Evolutionary conservation across 108 stramenopile species (phyloP), one percentile per base, ranked within the genome.

Genomic region (Asterionellopsis glacialis): DNA sequence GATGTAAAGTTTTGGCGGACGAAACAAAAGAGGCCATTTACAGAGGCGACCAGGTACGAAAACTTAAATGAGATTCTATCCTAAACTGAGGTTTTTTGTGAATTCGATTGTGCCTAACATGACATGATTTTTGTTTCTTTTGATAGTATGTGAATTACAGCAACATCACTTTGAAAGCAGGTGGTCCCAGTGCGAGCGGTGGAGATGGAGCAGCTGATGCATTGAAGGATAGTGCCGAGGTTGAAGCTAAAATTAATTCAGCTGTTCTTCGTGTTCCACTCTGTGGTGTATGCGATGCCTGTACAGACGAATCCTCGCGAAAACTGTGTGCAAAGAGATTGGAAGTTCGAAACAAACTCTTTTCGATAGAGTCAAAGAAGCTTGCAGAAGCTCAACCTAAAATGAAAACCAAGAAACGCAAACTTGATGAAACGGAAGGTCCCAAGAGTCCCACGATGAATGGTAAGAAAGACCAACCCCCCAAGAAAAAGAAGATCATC

Each of bases 91-190:
- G 47, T 7, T 9, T 7, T 48, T 9, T 16, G 47, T 9, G 47
- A 4, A 4, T 48, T 21, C 5, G 5, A 7, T 2, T 48, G 5
- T 48, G 47, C 5, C 47, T 48, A 33, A 33, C 47, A 48, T 48
- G n/a, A n/a, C n/a, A n/a, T 9, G 2, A n/a, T 49, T 24, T 61
- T 61, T 16, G 24, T 23, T 6, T 18, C 28, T 7, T 18, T 16
- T 39, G 27, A 21, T 53, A 93, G 66, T 88, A 90, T 70, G 85
- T 91, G 47, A 94, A 94, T 69, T 91, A 84, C 58, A 76, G 79
- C 41, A 85, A 79, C 59, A 94, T 94, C 39, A 81, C 77, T 11
- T 76, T 94, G 15, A 89, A 85, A 55, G 81, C 81, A 21, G 79
- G 79, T 56, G 88, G 82, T 1, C 80, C 81, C n/a, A 79, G 64